These are phyloP conservation scores for Capsicum rhomboideum DNA, from an alignment of 257 asterid genomes.

Conservation along the genomic window DNA sequence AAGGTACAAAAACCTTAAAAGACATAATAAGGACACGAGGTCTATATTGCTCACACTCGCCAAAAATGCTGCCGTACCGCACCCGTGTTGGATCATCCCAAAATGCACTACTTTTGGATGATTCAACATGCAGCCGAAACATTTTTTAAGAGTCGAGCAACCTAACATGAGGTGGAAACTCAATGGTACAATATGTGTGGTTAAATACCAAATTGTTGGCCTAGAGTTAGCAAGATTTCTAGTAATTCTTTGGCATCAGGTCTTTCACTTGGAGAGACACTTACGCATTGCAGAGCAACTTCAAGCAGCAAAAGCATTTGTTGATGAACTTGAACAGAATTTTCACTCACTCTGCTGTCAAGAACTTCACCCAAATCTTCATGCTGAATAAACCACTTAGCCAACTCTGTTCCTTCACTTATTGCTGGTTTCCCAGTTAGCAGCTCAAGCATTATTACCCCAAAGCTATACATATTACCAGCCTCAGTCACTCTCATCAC, in stretches of 20 bases:
- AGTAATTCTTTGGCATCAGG: conserved; percentile 6
- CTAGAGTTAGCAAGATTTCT: neutral
- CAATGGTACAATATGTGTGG: neutral
- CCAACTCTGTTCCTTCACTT: neutral
- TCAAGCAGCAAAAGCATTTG: neutral
- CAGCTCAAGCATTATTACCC: conserved; percentile 2
- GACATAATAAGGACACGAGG: neutral
- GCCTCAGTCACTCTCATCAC: conserved; percentile 1
- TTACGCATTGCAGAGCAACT: neutral
- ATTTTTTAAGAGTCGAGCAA: neutral
- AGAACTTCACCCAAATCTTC: conserved; percentile 1
- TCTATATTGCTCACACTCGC: neutral
- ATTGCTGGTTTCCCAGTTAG: conserved; percentile 1
- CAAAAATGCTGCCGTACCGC: neutral
- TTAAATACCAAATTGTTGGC: neutral
- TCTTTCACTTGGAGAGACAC: conserved; percentile 2
- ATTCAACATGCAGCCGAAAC: neutral
- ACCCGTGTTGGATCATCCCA: neutral
- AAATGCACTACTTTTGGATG: neutral
- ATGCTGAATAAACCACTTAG: neutral
- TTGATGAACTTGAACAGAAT: neutral
- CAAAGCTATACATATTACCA: conserved; percentile 9
- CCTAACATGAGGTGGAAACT: neutral
- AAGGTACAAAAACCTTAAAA: neutral
- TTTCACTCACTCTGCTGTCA: neutral